Percentiles rank a stretch among this genome's conserved stretches.
Conservation (phyloP, 208 protist species). For the Porcisia deanei region DNA sequence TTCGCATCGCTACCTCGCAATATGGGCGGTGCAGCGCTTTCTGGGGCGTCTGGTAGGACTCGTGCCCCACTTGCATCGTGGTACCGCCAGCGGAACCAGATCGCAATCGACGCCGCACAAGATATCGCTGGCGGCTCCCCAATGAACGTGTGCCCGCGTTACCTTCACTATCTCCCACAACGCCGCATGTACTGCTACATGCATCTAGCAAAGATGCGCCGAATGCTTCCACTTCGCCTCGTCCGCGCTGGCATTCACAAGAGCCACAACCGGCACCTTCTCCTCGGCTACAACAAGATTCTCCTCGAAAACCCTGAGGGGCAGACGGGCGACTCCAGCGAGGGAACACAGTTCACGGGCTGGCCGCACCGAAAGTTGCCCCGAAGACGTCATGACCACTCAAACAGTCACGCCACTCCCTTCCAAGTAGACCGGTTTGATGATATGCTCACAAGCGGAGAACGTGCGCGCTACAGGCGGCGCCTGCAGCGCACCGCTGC, state of each 20-base stretch:
- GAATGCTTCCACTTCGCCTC: slow-evolving; percentile 61
- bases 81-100: slow-evolving; percentile 10
- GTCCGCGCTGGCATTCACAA: slow-evolving; percentile 44
- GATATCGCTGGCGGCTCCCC: slow-evolving; percentile 9
- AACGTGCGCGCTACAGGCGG: slow-evolving; percentile 43
- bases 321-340: neutral
- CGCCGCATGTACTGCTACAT: slow-evolving; percentile 57
- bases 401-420: neutral
- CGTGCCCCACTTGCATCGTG: slow-evolving; percentile 12
- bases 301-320: slow-evolving; percentile 15
- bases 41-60: neutral
- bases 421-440: slow-evolving; percentile 18
- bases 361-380: slow-evolving; percentile 28
- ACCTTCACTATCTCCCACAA: slow-evolving; percentile 32
- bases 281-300: slow-evolving; percentile 67
- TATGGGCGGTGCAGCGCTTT: neutral
- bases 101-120: neutral
- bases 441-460: slow-evolving; percentile 37
- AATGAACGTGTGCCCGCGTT: slow-evolving; percentile 27
- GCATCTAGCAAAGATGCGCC: slow-evolving; percentile 59
- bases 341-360: neutral
- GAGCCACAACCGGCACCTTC: slow-evolving; percentile 55
- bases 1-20: neutral
- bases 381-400: neutral
- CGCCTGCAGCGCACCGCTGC: slow-evolving; percentile 48